Evolutionary conservation across 257 asterid species (phyloP).

Genomic region (Ilex asprella): DNA sequence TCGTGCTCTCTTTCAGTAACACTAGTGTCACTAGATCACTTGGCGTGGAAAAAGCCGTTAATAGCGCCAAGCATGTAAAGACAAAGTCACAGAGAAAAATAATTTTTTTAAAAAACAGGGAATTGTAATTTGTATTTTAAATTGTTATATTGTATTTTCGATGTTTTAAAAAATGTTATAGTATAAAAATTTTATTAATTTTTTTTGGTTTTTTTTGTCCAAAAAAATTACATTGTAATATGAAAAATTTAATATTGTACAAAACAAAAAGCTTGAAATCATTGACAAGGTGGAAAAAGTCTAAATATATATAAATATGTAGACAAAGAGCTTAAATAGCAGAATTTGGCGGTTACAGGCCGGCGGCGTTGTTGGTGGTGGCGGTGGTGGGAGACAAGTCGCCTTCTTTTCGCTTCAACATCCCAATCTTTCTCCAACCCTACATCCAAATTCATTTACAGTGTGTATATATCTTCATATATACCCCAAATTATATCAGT

Average conservation of each 20-base stretch:
- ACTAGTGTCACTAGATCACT: slow-evolving; percentile 4
- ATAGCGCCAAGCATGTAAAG: slow-evolving; percentile 22
- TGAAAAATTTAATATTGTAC: neutral
- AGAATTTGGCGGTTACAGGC: slow-evolving; percentile 29
- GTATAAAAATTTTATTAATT: no score
- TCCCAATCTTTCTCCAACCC: slow-evolving; percentile 47
- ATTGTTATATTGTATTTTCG: no score
- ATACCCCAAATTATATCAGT: neutral
- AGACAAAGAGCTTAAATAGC: slow-evolving; percentile 8
- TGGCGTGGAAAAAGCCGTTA: slow-evolving; percentile 22
- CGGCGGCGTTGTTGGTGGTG: slow-evolving; percentile 17
- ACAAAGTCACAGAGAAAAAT: slow-evolving; percentile 7
- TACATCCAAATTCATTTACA: slow-evolving; percentile 8
- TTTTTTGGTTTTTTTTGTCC: no score
- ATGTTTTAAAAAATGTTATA: no score
- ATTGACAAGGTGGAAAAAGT: neutral
- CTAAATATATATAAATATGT: neutral
- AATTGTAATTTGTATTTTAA: neutral
- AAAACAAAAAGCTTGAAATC: neutral
- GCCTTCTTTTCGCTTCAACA: slow-evolving; percentile 58
- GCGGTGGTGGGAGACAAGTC: slow-evolving; percentile 63
- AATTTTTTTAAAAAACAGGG: neutral
- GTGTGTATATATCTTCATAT: slow-evolving; percentile 1
- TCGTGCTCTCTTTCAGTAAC: neutral
- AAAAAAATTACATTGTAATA: no score